These are phyloP conservation scores for Colletotrichum navitas DNA, from an alignment of 2,329 filamentous ascomycete genomes.

Conservation along the genomic window DNA sequence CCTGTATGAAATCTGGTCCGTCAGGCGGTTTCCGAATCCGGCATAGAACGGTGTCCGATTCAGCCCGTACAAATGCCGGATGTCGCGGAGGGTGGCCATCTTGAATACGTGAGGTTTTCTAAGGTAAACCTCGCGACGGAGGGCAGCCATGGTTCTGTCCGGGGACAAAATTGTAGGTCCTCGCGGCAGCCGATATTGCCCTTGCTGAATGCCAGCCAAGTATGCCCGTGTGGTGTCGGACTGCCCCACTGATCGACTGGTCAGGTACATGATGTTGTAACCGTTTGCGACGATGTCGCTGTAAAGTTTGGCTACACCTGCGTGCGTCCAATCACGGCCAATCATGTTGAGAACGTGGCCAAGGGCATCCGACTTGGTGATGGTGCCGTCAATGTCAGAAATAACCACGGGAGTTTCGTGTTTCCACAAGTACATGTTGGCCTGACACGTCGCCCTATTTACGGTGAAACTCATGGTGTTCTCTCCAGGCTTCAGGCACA, in stretches of 20 bases:
- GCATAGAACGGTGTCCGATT: constrained; percentile 91
- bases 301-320: constrained; percentile 96
- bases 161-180: constrained; percentile 96
- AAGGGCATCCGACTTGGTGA: constrained; percentile 95
- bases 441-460: constrained; percentile 91
- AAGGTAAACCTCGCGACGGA: constrained; percentile 92
- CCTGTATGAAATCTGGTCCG: constrained; percentile 95
- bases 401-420: constrained; percentile 95
- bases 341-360: constrained; percentile 97
- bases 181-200: constrained; percentile 85
- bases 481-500: constrained; percentile 85
- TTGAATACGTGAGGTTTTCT: constrained; percentile 99
- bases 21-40: constrained; percentile 95
- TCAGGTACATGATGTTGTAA: constrained; percentile 99
- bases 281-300: constrained; percentile 95
- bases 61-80: constrained; percentile 85
- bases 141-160: constrained; percentile 92
- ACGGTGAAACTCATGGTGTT: constrained; percentile 98
- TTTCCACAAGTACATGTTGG: constrained; percentile 94
- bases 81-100: constrained; percentile 97
- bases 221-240: constrained; percentile 92
- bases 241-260: constrained; percentile 92
- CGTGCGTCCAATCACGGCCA: constrained; percentile 96
- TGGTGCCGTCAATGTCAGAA: constrained; percentile 98
- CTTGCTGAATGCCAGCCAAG: constrained; percentile 88